Base-by-base conservation (phyloP, 2,329 filamentous ascomycete genomes). In the Myriangium duriaei region DNA sequence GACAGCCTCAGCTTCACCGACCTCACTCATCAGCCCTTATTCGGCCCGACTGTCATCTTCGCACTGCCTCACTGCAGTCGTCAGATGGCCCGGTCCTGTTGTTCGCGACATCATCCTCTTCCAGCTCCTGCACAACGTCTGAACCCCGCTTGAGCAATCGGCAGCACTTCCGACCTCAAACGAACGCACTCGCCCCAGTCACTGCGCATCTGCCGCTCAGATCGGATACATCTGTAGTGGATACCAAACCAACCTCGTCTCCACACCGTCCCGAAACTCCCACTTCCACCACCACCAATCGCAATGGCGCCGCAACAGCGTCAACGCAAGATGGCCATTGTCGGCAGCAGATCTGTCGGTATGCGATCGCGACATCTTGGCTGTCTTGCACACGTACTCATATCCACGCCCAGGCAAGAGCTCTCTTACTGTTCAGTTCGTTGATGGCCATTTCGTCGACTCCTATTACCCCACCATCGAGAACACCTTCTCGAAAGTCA, bases 381-480 rank as follows among this genome's bases (percentile, higher is more conserved):
- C 38, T 9, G 24, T 39, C 26, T 29, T 9, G n/a, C 30, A 13
- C 13, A 28, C 18, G 5, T 34, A 26, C 38, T 45, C 32, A 42
- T 17, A 31, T 32, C 6, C 30, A 39, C 39, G 19, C 44, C 42
- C 52, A 96, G 91, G 91, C 62, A 98, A 98, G 71, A 95, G 86
- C 14, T 96, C 88, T 39, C 76, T 98, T 48, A 93, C 91, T 10
- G 91, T 96, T 33, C 88, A 88, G 57, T 96, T 91, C 56, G 88
- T 95, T 56, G 91, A 98, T 59, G 86, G 86, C 45, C 87, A 94
- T 64, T 98, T 98, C 57, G 88, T 98, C 55, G 91, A 98, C 62
- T 92, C 83, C 61, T 98, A 98, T 65, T 98, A 98, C 61, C 91
- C 91, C 24, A 98, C 91, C 29, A 96, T 98, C 54, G 91, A 98